phyloP scores from a whole-genome alignment of 1,284 basidiomycete genomes.

The Ustilago hordei region DNA sequence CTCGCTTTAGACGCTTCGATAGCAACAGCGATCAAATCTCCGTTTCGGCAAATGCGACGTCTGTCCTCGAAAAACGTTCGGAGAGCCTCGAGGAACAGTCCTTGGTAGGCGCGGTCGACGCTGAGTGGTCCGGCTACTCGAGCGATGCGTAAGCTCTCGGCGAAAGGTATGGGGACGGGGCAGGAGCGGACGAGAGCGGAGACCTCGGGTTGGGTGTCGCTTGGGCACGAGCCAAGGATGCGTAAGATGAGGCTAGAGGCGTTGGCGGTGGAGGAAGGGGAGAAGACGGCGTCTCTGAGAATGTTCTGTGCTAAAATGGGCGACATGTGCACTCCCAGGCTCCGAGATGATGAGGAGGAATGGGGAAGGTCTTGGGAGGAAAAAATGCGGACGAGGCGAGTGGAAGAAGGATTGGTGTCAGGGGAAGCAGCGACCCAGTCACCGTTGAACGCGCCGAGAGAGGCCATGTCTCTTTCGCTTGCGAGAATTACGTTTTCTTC shows the following conservation, averaged over 20 bases:
- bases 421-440: conserved; percentile 80
- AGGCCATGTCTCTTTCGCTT: conserved; percentile 74
- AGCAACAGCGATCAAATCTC: conserved; percentile 82
- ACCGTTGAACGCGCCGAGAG: conserved; percentile 81
- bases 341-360: background rate
- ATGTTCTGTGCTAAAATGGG: conserved; percentile 61
- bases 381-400: conserved; percentile 57
- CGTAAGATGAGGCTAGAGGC: conserved; percentile 23
- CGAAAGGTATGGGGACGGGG: conserved; percentile 62
- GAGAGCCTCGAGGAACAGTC: conserved; percentile 78
- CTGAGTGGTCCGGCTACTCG: conserved; percentile 85
- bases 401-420: conserved; percentile 8
- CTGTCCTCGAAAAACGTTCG: conserved; percentile 77
- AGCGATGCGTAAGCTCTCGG: conserved; percentile 77
- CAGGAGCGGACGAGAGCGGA: conserved; percentile 48
- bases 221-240: conserved; percentile 35
- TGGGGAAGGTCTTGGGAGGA: conserved; percentile 21
- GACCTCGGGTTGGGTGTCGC: conserved; percentile 27
- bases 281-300: conserved; percentile 34
- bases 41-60: conserved; percentile 79
- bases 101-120: conserved; percentile 80
- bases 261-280: conserved; percentile 5
- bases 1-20: conserved; percentile 73
- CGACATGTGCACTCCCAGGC: conserved; percentile 38
- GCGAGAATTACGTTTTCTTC: conserved; percentile 58